phyloP scores from a whole-genome alignment of 1,284 basidiomycete species.

The Heliocybe sulcata region DNA sequence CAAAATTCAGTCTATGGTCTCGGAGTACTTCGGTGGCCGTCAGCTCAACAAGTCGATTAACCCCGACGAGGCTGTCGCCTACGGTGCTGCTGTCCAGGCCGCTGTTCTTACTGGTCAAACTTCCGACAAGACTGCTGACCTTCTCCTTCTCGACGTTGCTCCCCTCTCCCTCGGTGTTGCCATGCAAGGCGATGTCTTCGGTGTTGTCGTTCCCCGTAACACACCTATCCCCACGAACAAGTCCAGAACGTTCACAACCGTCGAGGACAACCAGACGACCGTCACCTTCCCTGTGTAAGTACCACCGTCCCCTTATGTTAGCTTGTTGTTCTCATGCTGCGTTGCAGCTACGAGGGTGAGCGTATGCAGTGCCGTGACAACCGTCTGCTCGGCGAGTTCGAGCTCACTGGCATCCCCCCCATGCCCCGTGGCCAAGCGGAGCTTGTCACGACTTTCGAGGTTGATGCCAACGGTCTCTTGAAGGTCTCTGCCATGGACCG shows the following conservation, averaged over 20 bases:
- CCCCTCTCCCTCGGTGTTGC: constrained; percentile 96
- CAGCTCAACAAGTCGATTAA: constrained; percentile 99
- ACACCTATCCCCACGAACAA: constrained; percentile 98
- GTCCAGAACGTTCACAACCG: constrained; percentile 92
- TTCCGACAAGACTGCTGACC: constrained; percentile 92
- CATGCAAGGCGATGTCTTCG: constrained; percentile 97
- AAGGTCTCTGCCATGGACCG: constrained; percentile 95
- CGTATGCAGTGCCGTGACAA: constrained; percentile 97
- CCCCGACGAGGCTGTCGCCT: constrained; percentile 92
- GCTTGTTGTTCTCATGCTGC: constrained; percentile 8
- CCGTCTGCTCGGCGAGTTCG: constrained; percentile 94
- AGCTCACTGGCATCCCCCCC: constrained; percentile 93
- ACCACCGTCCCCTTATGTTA: background rate
- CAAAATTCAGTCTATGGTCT: constrained; percentile 97
- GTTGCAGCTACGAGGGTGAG: constrained; percentile 84
- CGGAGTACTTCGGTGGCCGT: constrained; percentile 96
- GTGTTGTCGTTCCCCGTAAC: constrained; percentile 94
- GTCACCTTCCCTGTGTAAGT: constrained; percentile 94
- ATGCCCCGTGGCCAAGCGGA: constrained; percentile 96
- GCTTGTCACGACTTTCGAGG: constrained; percentile 94
- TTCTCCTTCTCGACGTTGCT: constrained; percentile 93
- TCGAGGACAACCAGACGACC: constrained; percentile 97
- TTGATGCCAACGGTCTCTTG: constrained; percentile 94
- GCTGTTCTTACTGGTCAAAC: constrained; percentile 95
- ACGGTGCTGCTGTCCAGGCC: constrained; percentile 96